Conservation (phyloP, 306 rosid species). For the Medicago arabica region DNA sequence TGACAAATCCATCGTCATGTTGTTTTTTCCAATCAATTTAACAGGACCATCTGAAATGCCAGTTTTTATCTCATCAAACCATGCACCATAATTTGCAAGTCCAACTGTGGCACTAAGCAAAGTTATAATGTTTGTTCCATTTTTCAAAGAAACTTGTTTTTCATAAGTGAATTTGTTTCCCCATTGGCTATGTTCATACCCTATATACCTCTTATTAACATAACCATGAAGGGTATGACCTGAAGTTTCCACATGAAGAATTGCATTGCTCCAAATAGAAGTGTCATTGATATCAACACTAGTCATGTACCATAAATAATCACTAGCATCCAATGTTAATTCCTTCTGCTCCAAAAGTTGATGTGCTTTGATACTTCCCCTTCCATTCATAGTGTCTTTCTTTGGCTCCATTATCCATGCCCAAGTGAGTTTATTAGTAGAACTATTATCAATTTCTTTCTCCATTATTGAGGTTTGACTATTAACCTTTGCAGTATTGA, state of each 20-base stretch:
- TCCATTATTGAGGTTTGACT: too few relatives aligned
- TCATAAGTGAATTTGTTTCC: neutral
- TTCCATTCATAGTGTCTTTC: too few relatives aligned
- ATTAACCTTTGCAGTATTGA: too few relatives aligned
- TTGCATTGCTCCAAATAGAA: neutral
- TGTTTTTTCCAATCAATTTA: neutral
- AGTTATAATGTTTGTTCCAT: neutral
- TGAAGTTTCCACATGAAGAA: neutral
- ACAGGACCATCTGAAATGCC: neutral
- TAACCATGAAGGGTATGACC: slow-evolving; percentile 1
- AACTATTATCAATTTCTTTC: too few relatives aligned
- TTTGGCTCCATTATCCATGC: too few relatives aligned
- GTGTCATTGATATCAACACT: too few relatives aligned
- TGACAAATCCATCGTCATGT: neutral
- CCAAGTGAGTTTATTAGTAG: too few relatives aligned
- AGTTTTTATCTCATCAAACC: neutral
- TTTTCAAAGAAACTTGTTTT: neutral
- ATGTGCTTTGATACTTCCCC: too few relatives aligned
- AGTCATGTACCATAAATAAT: too few relatives aligned
- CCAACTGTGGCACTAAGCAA: slow-evolving; percentile 2
- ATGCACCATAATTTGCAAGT: neutral
- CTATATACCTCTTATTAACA: neutral
- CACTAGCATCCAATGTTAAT: too few relatives aligned
- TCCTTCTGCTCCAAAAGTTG: too few relatives aligned
- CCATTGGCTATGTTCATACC: neutral